phyloP scores from a whole-genome alignment of 208 protist genomes.

The Trypanosoma melophagium region DNA sequence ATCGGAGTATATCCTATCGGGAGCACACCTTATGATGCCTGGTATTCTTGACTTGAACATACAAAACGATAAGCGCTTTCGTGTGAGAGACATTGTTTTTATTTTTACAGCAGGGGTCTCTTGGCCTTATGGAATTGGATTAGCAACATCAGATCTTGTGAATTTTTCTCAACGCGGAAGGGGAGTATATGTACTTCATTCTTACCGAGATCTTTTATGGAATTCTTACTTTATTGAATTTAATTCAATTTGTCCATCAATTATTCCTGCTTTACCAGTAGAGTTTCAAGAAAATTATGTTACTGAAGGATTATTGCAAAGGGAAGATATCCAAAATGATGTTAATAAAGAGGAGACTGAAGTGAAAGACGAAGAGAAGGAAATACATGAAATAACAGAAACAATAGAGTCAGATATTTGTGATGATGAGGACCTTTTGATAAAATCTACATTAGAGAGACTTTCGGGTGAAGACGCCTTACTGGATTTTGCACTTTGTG shows the following conservation, averaged over 20 bases:
- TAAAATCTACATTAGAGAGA: slow-evolving; percentile 13
- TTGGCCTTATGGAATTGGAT: slow-evolving; percentile 65
- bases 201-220: slow-evolving; percentile 67
- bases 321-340: neutral
- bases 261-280: slow-evolving; percentile 19
- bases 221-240: slow-evolving; percentile 43
- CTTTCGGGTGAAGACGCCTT: slow-evolving; percentile 41
- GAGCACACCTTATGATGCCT: slow-evolving; percentile 84
- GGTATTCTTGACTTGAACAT: slow-evolving; percentile 38
- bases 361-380: neutral
- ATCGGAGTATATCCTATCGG: slow-evolving; percentile 62
- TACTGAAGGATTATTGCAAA: slow-evolving; percentile 11
- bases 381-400: slow-evolving; percentile 7
- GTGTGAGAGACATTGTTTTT: slow-evolving; percentile 27
- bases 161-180: slow-evolving; percentile 30
- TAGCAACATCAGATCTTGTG: slow-evolving; percentile 44
- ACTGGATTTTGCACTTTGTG: slow-evolving; percentile 64
- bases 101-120: slow-evolving; percentile 42
- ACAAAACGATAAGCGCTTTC: slow-evolving; percentile 3
- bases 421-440: slow-evolving; percentile 2
- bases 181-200: slow-evolving; percentile 64
- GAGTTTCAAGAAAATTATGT: slow-evolving; percentile 16
- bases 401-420: neutral
- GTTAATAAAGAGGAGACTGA: neutral
- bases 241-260: slow-evolving; percentile 24